Evolutionary conservation across 257 asterid genomes (phyloP).

Genomic region (Rehmannia glutinosa): DNA sequence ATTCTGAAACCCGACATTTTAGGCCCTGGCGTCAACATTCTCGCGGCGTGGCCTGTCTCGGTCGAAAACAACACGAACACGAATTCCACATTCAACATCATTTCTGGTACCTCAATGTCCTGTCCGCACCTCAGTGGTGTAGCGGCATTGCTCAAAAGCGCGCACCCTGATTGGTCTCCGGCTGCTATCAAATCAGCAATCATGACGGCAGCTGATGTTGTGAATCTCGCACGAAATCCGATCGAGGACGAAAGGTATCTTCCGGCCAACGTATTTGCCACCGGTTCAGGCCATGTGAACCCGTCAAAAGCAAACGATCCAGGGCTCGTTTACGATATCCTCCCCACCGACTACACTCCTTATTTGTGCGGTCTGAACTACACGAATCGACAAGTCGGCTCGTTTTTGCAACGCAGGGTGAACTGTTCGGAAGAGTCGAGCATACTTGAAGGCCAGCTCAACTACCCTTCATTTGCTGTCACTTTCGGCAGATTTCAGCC

Average conservation of each 20-base stretch:
- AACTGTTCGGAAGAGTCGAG: neutral
- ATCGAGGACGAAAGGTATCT: neutral
- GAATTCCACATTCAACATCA: constrained; percentile 13
- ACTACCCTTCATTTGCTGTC: constrained; percentile 14
- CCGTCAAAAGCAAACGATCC: constrained; percentile 20
- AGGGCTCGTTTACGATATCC: constrained; percentile 14
- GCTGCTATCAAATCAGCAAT: constrained; percentile 23
- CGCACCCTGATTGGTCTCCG: constrained; percentile 28
- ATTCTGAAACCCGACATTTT: constrained; percentile 26
- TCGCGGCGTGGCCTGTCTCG: constrained; percentile 27
- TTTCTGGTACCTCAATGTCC: constrained; percentile 24
- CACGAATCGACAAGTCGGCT: neutral
- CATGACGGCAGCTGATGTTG: constrained; percentile 15
- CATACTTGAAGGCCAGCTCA: constrained; percentile 7
- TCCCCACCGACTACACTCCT: constrained; percentile 8
- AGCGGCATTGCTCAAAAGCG: constrained; percentile 24
- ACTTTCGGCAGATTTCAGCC: neutral
- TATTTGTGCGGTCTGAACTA: constrained; percentile 21
- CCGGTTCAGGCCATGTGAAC: constrained; percentile 22
- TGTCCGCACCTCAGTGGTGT: constrained; percentile 26
- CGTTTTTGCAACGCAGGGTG: neutral
- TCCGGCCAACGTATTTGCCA: constrained; percentile 9
- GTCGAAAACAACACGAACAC: constrained; percentile 9
- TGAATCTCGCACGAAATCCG: neutral
- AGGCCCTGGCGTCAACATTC: constrained; percentile 27